phyloP scores from a whole-genome alignment of 2,329 filamentous ascomycete species.

The Neonectria coccinea region DNA sequence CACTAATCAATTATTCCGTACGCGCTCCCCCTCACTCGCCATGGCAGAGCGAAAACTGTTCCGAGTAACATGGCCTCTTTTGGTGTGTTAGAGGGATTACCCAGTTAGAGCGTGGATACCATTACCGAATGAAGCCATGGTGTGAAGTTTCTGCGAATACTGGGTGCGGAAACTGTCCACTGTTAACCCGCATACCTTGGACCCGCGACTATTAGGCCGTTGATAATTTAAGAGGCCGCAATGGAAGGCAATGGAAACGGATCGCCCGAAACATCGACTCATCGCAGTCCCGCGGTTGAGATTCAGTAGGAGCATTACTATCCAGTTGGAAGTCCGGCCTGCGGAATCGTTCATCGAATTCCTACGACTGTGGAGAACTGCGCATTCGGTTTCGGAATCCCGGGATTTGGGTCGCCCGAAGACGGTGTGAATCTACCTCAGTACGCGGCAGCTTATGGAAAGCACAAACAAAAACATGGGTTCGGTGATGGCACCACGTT shows the following conservation, averaged over 20 bases:
- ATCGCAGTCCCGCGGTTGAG: background rate
- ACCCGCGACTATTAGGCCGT: too few species aligned
- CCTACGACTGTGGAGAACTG: constrained; percentile 18
- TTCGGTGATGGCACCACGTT: constrained; percentile 12
- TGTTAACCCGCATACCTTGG: constrained; percentile 5
- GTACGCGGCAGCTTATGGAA: too few species aligned
- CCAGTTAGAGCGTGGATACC: background rate
- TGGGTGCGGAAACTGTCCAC: background rate
- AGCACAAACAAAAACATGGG: constrained; percentile 12
- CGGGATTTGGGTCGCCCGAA: constrained; percentile 13
- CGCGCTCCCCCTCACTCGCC: background rate
- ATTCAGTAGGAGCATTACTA: background rate
- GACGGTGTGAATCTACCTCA: background rate
- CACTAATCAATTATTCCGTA: background rate
- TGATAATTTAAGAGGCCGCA: constrained; percentile 5
- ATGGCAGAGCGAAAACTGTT: background rate
- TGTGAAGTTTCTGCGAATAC: too few species aligned
- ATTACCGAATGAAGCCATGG: too few species aligned
- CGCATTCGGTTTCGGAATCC: constrained; percentile 46
- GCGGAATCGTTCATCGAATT: constrained; percentile 13
- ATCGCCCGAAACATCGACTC: background rate
- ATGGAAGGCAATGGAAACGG: constrained; percentile 9
- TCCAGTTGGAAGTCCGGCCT: background rate
- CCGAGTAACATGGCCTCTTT: background rate
- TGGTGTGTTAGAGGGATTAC: background rate